Percentiles rank a stretch among this genome's conserved stretches.
Evolutionary conservation across 305 asterid species (phyloP).

Genomic region (Coffea humblotiana): DNA sequence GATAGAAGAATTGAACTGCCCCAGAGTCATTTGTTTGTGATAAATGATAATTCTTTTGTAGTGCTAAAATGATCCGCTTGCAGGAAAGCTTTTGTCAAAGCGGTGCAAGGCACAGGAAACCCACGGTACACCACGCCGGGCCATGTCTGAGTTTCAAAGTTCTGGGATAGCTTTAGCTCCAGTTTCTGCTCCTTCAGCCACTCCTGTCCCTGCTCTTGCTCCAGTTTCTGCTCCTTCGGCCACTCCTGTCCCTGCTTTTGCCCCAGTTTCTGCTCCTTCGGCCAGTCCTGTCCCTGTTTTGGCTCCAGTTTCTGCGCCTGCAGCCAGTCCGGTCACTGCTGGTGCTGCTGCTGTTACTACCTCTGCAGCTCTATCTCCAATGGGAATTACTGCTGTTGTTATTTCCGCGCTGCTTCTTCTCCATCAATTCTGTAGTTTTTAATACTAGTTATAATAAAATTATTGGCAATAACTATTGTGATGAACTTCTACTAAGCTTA

Average conservation of each 20-base stretch:
- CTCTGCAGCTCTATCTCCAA: not conserved
- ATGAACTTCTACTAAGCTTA: too few species aligned
- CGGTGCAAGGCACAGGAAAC: conserved; percentile 4
- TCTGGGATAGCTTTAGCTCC: not conserved
- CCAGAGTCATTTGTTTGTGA: too few species aligned
- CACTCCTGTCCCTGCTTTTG: not conserved
- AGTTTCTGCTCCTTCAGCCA: not conserved
- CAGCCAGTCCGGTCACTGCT: not conserved
- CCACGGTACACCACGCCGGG: not conserved
- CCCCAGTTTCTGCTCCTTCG: not conserved
- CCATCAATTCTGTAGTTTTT: not conserved
- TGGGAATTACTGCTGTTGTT: not conserved
- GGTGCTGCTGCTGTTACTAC: not conserved
- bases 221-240: not conserved
- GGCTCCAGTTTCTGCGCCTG: not conserved
- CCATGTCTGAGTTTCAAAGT: conserved; percentile 1
- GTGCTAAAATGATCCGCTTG: not conserved
- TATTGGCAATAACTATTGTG: not conserved
- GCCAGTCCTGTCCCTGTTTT: not conserved
- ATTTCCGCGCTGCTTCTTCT: not conserved
- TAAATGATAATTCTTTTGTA: not conserved
- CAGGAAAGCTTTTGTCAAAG: conserved; percentile 19
- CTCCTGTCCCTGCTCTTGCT: not conserved
- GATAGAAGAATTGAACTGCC: too few species aligned
- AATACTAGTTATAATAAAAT: too few species aligned